Conservation (phyloP, 2,329 filamentous ascomycete genomes). For the Samsoniella hepiali region DNA sequence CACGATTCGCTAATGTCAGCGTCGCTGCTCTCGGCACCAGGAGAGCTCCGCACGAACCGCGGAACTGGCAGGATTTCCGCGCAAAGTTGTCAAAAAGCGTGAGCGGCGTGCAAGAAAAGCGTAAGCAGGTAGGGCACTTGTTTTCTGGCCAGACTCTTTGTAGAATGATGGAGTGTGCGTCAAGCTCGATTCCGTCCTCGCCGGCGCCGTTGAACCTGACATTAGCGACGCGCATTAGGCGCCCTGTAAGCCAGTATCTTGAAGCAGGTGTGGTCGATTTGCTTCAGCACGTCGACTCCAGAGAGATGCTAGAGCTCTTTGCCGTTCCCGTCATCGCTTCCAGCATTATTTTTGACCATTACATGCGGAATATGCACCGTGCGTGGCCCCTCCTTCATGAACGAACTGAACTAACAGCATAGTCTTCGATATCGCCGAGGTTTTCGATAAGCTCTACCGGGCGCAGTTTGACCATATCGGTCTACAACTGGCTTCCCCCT, state of each 20-base stretch:
- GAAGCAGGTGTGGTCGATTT: not conserved
- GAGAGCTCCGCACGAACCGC: not conserved
- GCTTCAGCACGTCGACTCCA: not conserved
- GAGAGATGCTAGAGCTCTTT: not conserved
- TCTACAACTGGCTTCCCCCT: not conserved
- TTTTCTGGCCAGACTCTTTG: not conserved
- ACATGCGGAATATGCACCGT: not conserved
- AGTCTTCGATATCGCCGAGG: not conserved
- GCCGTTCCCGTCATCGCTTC: not conserved
- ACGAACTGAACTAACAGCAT: not conserved
- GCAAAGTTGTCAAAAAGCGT: not conserved
- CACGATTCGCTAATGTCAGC: not conserved
- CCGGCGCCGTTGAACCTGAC: not conserved
- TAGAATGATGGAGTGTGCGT: not conserved
- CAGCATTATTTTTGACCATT: not conserved
- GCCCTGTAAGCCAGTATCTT: not conserved
- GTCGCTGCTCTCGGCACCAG: not conserved
- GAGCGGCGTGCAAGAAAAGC: not conserved
- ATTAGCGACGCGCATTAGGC: not conserved
- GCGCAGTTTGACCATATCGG: not conserved
- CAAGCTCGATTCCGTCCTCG: not conserved
- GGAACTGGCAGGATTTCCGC: not conserved
- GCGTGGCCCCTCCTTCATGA: not conserved
- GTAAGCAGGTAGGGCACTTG: not conserved
- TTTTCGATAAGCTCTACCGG: not conserved